Percentiles rank a stretch among this genome's conserved stretches.
phyloP scores from a whole-genome alignment of 805 yeast genomes.

The Kodamaea sagamina region DNA sequence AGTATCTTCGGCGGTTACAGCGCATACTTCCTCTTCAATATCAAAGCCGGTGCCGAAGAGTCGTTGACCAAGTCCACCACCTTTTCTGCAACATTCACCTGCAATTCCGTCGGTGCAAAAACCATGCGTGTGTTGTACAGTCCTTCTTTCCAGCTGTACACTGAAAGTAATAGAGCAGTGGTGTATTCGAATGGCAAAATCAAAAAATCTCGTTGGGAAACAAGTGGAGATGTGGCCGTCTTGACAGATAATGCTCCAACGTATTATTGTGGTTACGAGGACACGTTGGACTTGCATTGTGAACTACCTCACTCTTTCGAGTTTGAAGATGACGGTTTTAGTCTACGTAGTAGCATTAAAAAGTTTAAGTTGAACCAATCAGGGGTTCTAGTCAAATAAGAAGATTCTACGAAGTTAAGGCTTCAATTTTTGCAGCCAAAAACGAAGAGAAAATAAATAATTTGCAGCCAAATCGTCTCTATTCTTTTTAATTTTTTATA shows the following conservation, averaged over 20 bases:
- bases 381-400: background rate
- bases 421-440: too few relatives aligned
- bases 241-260: conserved; percentile 1
- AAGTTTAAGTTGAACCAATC: conserved; percentile 3
- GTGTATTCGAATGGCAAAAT: background rate
- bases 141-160: conserved; percentile 5
- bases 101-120: background rate
- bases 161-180: background rate
- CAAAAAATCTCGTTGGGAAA: background rate
- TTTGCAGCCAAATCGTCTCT: too few relatives aligned
- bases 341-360: background rate
- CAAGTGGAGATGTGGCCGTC: background rate
- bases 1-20: background rate
- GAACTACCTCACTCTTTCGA: conserved; percentile 3
- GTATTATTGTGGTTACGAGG: conserved; percentile 8
- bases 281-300: conserved; percentile 8
- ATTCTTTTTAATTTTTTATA: too few relatives aligned
- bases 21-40: background rate
- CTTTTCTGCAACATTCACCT: background rate
- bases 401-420: too few relatives aligned
- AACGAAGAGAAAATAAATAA: too few relatives aligned
- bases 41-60: background rate
- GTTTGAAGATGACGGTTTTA: conserved; percentile 3
- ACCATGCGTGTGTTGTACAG: conserved; percentile 4
- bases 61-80: background rate